Evolutionary conservation across 2,329 filamentous ascomycete genomes (phyloP), one percentile per base, ranked within the genome.

Genomic region (Arthrobotrys musiformis): DNA sequence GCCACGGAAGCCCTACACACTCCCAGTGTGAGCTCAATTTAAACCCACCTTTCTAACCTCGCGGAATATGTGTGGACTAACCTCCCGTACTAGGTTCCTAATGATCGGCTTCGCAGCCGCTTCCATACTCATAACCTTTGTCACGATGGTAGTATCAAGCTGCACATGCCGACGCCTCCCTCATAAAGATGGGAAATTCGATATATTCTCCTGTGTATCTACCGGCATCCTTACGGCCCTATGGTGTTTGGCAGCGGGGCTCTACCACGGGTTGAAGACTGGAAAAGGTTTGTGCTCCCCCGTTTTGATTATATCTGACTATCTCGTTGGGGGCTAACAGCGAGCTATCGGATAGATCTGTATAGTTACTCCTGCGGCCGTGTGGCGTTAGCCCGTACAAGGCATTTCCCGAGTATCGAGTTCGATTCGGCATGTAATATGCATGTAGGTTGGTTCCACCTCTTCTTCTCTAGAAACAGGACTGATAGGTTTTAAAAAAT

Each of bases 301-400:
- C n/a, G 22, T 46, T 13, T 24, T 40, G 3, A 7, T 40, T 13
- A 13, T 40, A 40, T 40, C 15, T 15, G 6, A 40, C 13, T 40
- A 15, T 24, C 17, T 15, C 24, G n/a, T 13, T 46, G n/a, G n/a
- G n/a, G n/a, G n/a, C n/a, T n/a, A n/a, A n/a, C n/a, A n/a, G n/a
- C n/a, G n/a, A 22, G 8, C 24, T 22, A 24, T 3, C 8, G n/a
- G n/a, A 66, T 37, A 77, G 73, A 77, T 46, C 17, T 77, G 13
- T 77, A 46, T 19, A 61, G 64, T 2, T 77, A 77, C 56, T 77
- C 73, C 6, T 77, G 73, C 24, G 67, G 73, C 24, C 35, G 73
- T 15, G 50, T 70, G 3, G 66, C 73, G 11, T 30, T 52, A 11
- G 64, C 73, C 4, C 37, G 73, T 7, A 77, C 73, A 13, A 64